Base-by-base conservation (phyloP, 768 basidiomycete species). In the Leccinum rimulosum region DNA sequence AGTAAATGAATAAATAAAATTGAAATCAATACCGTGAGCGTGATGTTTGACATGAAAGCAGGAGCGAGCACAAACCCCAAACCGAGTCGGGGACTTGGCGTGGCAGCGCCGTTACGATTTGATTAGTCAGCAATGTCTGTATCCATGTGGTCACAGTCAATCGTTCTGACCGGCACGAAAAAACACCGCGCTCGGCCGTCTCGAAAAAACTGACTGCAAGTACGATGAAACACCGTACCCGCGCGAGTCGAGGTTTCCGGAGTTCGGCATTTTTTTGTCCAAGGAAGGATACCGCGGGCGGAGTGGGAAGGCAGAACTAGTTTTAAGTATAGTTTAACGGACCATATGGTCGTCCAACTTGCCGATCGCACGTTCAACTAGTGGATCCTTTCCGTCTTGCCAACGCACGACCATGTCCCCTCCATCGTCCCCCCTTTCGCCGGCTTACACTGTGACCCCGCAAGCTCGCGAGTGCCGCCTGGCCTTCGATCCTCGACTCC, bases 381-480 rank as follows among this genome's bases (percentile, higher is more conserved):
- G 35, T 25, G 33, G 49, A 47, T 40, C 22, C 27, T 31, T 50
- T 61, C 50, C 59, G 43, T 35, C 62, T 72, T 70, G 55, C 27
- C 60, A 60, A 61, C 36, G 43, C 51, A 66, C 69, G 58, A 57
- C 60, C 70, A 87, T 88, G 86, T 82, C 81, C 33, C 75, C 76
- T n/a, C 66, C 74, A 50, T 50, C 62, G 70, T 66, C 71, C 64
- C 49, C 75, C 65, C 62, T 79, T 74, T 62, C 84, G 70, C 60
- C 80, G 72, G 17, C 73, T n/a, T 88, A 88, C 67, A 78, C 84
- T 4, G 77, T 78, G 11, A 78, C 84, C 61, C 86, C 86, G 1
- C 79, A 77, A 27, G 65, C 76, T 28, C 72, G 78, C 59, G 87
- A 88, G 67, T 81, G 78, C 58, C 80, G 80, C 4, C 66, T 87